Conservation (phyloP, 208 protist species). For the Porcisia deanei region DNA sequence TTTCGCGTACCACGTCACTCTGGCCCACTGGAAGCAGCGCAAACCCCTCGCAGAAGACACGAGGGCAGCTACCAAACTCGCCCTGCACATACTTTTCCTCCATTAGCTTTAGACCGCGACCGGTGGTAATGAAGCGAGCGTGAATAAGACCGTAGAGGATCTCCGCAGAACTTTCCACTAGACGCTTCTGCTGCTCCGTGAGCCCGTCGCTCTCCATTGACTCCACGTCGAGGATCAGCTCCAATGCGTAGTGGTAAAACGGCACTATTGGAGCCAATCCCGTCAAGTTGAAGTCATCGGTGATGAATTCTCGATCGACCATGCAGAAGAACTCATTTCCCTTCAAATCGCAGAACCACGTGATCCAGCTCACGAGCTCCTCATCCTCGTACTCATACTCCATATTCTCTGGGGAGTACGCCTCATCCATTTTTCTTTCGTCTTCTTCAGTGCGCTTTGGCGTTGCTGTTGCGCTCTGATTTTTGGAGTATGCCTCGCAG, state of each 20-base stretch:
- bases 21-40: constrained; percentile 95
- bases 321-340: constrained; percentile 99
- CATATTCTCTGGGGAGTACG: constrained; percentile 51
- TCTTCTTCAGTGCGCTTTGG: neutral
- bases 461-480: too few species aligned
- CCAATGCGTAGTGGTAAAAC: constrained; percentile 98
- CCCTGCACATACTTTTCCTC: constrained; percentile 95
- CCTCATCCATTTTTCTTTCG: constrained; percentile 29
- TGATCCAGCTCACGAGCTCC: constrained; percentile 95
- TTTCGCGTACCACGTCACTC: constrained; percentile 93
- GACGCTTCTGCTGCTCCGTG: constrained; percentile 95
- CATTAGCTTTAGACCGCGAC: constrained; percentile 96
- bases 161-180: constrained; percentile 96
- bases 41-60: constrained; percentile 96
- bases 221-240: constrained; percentile 97
- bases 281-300: constrained; percentile 99
- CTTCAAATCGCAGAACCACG: constrained; percentile 97
- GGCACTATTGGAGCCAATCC: constrained; percentile 94
- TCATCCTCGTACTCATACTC: constrained; percentile 87
- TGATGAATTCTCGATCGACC: constrained; percentile 97
- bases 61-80: constrained; percentile 97
- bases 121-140: constrained; percentile 98
- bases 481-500: neutral
- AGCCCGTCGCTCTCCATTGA: constrained; percentile 85
- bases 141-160: constrained; percentile 99